Evolutionary conservation across 495 filamentous ascomycete genomes (phyloP).

Genomic region (Clavariopsis aquatica): DNA sequence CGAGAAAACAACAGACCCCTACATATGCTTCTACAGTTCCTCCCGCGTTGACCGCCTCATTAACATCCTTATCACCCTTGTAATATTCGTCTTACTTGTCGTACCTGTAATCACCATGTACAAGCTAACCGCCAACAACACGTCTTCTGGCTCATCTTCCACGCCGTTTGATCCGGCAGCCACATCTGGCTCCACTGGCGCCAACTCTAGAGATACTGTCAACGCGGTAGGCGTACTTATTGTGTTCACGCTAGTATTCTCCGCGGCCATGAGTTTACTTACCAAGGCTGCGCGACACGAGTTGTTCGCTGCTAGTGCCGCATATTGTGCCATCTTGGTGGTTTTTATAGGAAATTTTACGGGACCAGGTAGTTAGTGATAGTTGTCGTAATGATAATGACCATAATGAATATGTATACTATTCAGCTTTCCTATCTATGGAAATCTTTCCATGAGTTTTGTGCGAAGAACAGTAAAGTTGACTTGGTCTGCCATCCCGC

Average conservation of each 20-base stretch:
- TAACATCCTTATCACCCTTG: slow-evolving; percentile 38
- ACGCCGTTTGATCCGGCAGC: not conserved
- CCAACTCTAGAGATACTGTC: slow-evolving; percentile 18
- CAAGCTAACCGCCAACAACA: slow-evolving; percentile 26
- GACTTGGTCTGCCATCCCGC: no score
- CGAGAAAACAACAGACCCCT: slow-evolving; percentile 41
- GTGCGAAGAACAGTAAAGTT: no score
- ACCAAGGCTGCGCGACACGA: slow-evolving; percentile 50
- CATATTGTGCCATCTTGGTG: slow-evolving; percentile 43
- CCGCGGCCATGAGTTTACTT: slow-evolving; percentile 41
- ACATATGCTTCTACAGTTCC: slow-evolving; percentile 46
- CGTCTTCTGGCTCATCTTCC: not conserved
- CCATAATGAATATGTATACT: not conserved
- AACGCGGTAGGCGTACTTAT: slow-evolving; percentile 34
- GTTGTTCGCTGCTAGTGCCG: slow-evolving; percentile 51
- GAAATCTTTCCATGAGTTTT: not conserved
- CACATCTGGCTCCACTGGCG: slow-evolving; percentile 2
- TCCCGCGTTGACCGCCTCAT: slow-evolving; percentile 44
- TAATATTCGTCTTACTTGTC: slow-evolving; percentile 47
- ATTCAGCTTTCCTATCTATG: not conserved
- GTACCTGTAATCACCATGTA: slow-evolving; percentile 49
- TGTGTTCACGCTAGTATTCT: slow-evolving; percentile 43
- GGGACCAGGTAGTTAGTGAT: slow-evolving; percentile 23
- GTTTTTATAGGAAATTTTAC: slow-evolving; percentile 43
- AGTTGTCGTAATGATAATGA: slow-evolving; percentile 9